A percentile compares a stretch with the other conserved stretches of the same genome.
Conservation (phyloP, 495 filamentous ascomycete species). For the Penicillium salamii region DNA sequence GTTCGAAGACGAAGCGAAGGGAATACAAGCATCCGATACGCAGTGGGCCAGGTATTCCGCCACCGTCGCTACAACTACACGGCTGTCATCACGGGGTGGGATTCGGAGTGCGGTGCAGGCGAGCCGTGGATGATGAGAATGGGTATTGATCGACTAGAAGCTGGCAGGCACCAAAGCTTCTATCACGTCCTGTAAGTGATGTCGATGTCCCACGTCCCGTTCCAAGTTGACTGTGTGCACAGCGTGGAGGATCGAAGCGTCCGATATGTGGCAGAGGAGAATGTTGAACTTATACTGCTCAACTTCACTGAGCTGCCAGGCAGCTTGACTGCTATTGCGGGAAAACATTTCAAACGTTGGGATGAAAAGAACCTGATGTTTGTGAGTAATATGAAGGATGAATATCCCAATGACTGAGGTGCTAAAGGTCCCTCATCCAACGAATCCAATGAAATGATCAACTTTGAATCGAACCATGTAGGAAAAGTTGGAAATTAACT, state of each 20-base stretch:
- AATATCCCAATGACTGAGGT: constrained; percentile 80
- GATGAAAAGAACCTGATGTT: constrained; percentile 63
- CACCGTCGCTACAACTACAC: constrained; percentile 79
- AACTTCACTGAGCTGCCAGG: constrained; percentile 44
- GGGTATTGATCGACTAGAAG: constrained; percentile 57
- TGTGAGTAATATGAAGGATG: constrained; percentile 80
- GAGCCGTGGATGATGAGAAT: constrained; percentile 60
- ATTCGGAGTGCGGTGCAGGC: constrained; percentile 51
- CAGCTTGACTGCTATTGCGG: constrained; percentile 66
- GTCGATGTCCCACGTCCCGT: not conserved
- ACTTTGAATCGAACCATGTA: no score
- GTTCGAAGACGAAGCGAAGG: constrained; percentile 43
- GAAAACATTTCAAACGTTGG: constrained; percentile 88
- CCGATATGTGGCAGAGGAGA: constrained; percentile 85
- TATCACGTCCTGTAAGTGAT: constrained; percentile 82
- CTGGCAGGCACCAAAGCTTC: constrained; percentile 72
- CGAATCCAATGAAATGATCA: no score
- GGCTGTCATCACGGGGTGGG: constrained; percentile 87
- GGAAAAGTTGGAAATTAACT: no score
- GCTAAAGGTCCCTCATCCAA: no score
- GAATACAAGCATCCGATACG: constrained; percentile 55
- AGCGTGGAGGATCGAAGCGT: constrained; percentile 69
- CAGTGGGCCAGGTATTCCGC: constrained; percentile 78
- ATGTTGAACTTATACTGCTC: constrained; percentile 63
- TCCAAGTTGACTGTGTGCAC: not conserved